Evolutionary conservation across 2,329 filamentous ascomycete species (phyloP), one percentile per base, ranked within the genome.

Genomic region (Botrytis byssoidea): DNA sequence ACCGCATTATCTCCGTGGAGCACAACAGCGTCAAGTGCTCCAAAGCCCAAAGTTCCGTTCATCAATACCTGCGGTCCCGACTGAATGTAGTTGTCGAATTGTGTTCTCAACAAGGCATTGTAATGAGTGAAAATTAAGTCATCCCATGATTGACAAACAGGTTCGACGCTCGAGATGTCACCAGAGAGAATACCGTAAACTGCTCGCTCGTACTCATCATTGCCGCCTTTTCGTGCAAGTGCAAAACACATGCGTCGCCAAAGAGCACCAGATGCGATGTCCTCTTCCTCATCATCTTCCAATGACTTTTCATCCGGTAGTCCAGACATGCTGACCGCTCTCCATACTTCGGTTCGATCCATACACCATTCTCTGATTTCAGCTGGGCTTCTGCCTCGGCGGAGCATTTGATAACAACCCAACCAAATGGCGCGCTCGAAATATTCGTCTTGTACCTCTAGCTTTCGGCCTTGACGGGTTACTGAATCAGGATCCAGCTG

Each of bases 361-460:
- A 91, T 85, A 79, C 94, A 97, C 93, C 94, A 98, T 67, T 95
- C 92, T 72, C 90, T 89, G 76, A 98, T 92, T 55, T 92, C 88
- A 14, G 88, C 83, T 83, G 92, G 89, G 75, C 87, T 89, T 77
- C 90, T 91, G n/a, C 96, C 96, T 64, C 94, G 90, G 67, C 95
- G 90, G 70, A 99, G 86, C 85, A 97, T 93, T 82, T 97, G 94
- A 85, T 94, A 98, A 83, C 93, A 96, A n/a, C 93, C 92, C 75
- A 95, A 87, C 95, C 96, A 98, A 65, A 97, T 93, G 4, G 94
- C 92, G 71, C 92, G 89, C 83, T 99, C 96, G 76, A 95, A 96
- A 79, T 91, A 95, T 77, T 94, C 90, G 80, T 99, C 96, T 78
- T 95, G 90, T 37, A 90, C 88, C 80, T 97, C 92, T 59, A 98